Evolutionary conservation across 345 rosid species (phyloP).

Genomic region (Eucalyptus decipiens): DNA sequence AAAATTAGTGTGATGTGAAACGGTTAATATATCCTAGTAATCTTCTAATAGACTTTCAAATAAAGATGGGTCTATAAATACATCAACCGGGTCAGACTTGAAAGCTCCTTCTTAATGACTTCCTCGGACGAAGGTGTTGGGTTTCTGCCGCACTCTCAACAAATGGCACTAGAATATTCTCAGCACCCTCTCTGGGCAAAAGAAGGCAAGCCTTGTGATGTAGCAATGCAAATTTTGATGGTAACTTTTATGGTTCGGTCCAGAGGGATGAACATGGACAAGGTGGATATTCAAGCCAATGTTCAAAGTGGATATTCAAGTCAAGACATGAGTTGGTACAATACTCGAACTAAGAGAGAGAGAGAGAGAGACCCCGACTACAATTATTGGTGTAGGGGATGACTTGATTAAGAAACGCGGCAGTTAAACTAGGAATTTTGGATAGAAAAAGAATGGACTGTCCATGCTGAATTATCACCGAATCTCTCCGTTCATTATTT

Average conservation of each 20-base stretch:
- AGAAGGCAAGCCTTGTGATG: background rate
- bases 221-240: background rate
- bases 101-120: no score
- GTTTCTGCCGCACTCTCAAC: background rate
- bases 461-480: background rate
- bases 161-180: background rate
- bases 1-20: no score
- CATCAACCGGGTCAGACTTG: fast-evolving
- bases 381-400: background rate
- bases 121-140: fast-evolving
- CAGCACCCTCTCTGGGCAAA: background rate
- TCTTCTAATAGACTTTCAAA: background rate
- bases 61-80: no score
- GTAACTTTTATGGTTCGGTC: background rate
- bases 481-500: background rate
- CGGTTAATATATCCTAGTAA: fast-evolving
- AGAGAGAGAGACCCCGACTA: background rate
- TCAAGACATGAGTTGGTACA: background rate
- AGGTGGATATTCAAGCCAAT: background rate
- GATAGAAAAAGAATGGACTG: no score
- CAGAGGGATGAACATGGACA: background rate
- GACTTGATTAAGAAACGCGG: background rate
- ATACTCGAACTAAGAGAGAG: background rate
- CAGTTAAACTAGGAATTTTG: no score
- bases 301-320: background rate